phyloP scores from a whole-genome alignment of 345 rosid genomes.

The Lumnitzera littorea region DNA sequence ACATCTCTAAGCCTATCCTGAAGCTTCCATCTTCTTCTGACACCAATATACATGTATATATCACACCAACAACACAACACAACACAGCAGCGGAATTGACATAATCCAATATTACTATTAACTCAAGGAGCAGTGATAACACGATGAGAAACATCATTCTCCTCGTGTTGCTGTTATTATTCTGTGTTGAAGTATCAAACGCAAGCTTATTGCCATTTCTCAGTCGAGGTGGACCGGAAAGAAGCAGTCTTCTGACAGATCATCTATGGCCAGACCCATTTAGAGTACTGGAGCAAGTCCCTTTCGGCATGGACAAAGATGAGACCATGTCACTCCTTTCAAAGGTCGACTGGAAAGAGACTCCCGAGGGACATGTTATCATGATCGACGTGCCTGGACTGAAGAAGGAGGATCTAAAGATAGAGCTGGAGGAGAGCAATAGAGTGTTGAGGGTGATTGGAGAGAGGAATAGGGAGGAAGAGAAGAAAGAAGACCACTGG shows the following conservation, averaged over 20 bases:
- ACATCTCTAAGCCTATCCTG: no score
- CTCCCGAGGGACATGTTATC: conserved; percentile 54
- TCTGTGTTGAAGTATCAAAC: no score
- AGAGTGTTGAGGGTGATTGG: conserved; percentile 64
- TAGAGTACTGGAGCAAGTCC: conserved; percentile 55
- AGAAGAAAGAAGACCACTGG: conserved; percentile 69
- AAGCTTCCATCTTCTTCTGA: no score
- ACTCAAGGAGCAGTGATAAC: no score
- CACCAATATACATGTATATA: no score
- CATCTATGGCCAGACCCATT: conserved; percentile 54
- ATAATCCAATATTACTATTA: no score
- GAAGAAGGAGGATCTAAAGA: conserved; percentile 72
- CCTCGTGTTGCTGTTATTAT: no score
- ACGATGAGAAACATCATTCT: no score
- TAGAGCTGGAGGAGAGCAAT: conserved; percentile 51
- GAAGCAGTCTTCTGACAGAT: conserved; percentile 25
- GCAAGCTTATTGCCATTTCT: conserved; percentile 13
- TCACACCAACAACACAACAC: no score
- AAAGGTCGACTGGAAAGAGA: conserved; percentile 88
- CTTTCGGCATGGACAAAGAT: conserved; percentile 43
- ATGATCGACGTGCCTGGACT: conserved; percentile 67
- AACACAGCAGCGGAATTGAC: no score
- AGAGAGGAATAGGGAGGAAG: conserved; percentile 67
- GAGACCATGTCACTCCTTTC: conserved; percentile 36
- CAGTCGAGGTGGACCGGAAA: conserved; percentile 26